Conservation (phyloP, 371 early-diverging fungal species). For the Haplosporangium sp. region DNA sequence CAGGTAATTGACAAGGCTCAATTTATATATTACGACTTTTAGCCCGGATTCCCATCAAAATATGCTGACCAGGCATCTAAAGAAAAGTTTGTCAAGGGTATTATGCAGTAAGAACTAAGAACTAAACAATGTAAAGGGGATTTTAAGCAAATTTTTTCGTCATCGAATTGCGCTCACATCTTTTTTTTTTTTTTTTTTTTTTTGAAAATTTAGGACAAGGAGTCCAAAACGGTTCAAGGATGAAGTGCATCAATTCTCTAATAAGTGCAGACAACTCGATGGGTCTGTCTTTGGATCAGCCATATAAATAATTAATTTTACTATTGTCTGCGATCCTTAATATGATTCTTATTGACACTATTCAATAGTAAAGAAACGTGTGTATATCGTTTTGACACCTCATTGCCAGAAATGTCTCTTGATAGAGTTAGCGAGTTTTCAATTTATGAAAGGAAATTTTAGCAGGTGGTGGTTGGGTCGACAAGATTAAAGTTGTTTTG, state of each 20-base stretch:
- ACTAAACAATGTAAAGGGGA: too few species aligned
- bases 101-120: slow-evolving; percentile 59
- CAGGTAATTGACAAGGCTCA: too few species aligned
- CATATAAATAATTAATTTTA: slow-evolving; percentile 11
- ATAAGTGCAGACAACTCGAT: slow-evolving; percentile 73
- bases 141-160: too few species aligned
- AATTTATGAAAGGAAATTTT: too few species aligned
- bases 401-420: too few species aligned
- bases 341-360: too few species aligned
- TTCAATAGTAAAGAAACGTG: too few species aligned
- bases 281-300: slow-evolving; percentile 63
- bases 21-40: slow-evolving; percentile 3
- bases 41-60: slow-evolving; percentile 75
- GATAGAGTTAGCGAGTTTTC: too few species aligned
- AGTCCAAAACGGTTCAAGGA: slow-evolving; percentile 72
- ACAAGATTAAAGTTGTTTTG: too few species aligned
- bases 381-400: too few species aligned
- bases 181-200: neutral
- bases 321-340: too few species aligned
- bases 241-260: slow-evolving; percentile 65
- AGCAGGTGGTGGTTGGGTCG: too few species aligned
- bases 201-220: slow-evolving; percentile 57
- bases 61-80: slow-evolving; percentile 67
- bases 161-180: neutral
- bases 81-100: slow-evolving; percentile 70